These are phyloP conservation scores for Ceratobasidium sp. DNA, from an alignment of 1,284 basidiomycete genomes.

Conservation along the genomic window DNA sequence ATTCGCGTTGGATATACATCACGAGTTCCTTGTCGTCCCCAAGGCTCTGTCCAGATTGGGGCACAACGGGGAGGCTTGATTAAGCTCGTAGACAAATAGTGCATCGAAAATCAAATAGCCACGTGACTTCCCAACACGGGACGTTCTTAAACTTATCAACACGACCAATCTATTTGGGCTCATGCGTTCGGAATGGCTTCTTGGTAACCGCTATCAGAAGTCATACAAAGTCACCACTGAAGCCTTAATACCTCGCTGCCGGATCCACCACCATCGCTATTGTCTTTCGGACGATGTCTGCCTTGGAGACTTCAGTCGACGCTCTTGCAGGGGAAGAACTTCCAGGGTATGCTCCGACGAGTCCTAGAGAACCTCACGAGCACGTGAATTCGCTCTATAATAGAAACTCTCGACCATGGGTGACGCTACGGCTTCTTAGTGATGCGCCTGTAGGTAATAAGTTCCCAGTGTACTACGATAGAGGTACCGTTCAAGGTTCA, in stretches of 20 bases:
- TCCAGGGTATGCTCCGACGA: background rate
- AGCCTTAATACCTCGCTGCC: no score
- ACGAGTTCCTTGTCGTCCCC: background rate
- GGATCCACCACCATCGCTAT: background rate
- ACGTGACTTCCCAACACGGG: background rate
- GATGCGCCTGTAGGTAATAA: constrained; percentile 14
- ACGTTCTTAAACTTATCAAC: no score
- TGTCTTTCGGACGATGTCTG: background rate
- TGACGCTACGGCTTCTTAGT: constrained; percentile 19
- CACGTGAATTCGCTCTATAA: constrained; percentile 17
- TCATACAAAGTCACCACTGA: no score
- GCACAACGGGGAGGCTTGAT: constrained; percentile 18
- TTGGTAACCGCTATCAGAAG: no score
- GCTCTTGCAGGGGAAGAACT: constrained; percentile 1
- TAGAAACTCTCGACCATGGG: constrained; percentile 12
- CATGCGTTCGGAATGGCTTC: no score
- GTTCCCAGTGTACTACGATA: constrained; percentile 23
- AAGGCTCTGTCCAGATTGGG: constrained; percentile 6
- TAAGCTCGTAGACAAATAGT: background rate
- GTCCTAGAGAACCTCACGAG: constrained; percentile 6
- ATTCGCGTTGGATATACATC: background rate
- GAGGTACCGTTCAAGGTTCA: constrained; percentile 14
- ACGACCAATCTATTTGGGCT: no score
- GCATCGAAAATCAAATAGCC: no score
- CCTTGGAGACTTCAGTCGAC: background rate